A percentile compares a stretch with the other conserved stretches of the same genome.
These are phyloP conservation scores for Paratinospora sagittata DNA, from an alignment of 164 flowering plant genomes.

Conservation along the genomic window DNA sequence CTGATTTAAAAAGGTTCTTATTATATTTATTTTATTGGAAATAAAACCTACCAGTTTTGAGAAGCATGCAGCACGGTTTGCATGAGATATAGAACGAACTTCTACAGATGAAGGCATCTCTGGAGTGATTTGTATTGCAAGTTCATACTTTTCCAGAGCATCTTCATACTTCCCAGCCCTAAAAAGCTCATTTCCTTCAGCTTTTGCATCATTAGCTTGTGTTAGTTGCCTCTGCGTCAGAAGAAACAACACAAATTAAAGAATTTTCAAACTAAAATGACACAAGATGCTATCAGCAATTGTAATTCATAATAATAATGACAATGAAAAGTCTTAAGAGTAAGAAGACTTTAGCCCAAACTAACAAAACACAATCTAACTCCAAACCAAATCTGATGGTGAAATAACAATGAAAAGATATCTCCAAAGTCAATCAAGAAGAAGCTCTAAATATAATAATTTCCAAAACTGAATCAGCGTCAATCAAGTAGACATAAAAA, in stretches of 20 bases:
- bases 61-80: constrained; percentile 73
- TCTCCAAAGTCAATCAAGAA: too few species aligned
- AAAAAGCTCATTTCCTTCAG: constrained; percentile 68
- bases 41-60: constrained; percentile 54
- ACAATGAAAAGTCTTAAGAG: too few species aligned
- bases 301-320: neutral
- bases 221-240: constrained; percentile 46
- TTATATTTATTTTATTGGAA: neutral
- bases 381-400: too few species aligned
- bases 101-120: constrained; percentile 49
- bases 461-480: too few species aligned
- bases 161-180: constrained; percentile 67
- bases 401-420: too few species aligned
- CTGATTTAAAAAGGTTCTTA: too few species aligned
- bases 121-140: constrained; percentile 51
- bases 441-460: too few species aligned
- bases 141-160: constrained; percentile 60
- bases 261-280: neutral
- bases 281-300: neutral
- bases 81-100: constrained; percentile 78
- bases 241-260: constrained; percentile 6
- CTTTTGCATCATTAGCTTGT: constrained; percentile 68
- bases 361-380: too few species aligned
- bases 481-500: too few species aligned
- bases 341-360: too few species aligned